Evolutionary conservation across 1,284 basidiomycete species (phyloP).

Genomic region (Puccinia polysora): DNA sequence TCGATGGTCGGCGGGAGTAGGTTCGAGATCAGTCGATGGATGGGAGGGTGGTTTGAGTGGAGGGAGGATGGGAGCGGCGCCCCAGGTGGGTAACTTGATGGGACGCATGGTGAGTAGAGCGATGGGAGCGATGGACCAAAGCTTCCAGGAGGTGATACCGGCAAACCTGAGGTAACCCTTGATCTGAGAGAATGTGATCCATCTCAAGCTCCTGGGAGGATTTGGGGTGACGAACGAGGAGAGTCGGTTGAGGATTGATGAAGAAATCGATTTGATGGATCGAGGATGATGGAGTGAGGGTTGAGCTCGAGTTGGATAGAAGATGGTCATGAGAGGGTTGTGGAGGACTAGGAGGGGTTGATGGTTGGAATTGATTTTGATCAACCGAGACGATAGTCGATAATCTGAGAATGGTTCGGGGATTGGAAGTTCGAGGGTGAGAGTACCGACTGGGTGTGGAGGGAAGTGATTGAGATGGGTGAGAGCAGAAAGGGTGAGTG

Average conservation of each 20-base stretch:
- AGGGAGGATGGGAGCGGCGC: constrained; percentile 4
- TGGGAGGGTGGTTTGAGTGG: no score
- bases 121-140: neutral
- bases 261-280: no score
- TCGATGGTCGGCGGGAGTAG: no score
- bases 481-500: neutral
- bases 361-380: neutral
- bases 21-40: no score
- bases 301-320: constrained; percentile 7
- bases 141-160: constrained; percentile 12
- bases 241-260: no score
- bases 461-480: neutral
- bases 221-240: neutral
- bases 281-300: no score
- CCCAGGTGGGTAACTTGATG: constrained; percentile 29
- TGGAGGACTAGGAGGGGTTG: constrained; percentile 9
- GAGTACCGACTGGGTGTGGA: constrained; percentile 17
- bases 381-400: neutral
- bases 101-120: neutral
- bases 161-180: constrained; percentile 34
- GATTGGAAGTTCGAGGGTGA: constrained; percentile 31
- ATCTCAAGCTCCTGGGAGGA: constrained; percentile 1
- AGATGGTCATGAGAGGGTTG: constrained; percentile 15
- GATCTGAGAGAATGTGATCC: constrained; percentile 38
- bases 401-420: constrained; percentile 29